phyloP scores from a whole-genome alignment of 2,329 filamentous ascomycete genomes.

The Penicillium italicum region DNA sequence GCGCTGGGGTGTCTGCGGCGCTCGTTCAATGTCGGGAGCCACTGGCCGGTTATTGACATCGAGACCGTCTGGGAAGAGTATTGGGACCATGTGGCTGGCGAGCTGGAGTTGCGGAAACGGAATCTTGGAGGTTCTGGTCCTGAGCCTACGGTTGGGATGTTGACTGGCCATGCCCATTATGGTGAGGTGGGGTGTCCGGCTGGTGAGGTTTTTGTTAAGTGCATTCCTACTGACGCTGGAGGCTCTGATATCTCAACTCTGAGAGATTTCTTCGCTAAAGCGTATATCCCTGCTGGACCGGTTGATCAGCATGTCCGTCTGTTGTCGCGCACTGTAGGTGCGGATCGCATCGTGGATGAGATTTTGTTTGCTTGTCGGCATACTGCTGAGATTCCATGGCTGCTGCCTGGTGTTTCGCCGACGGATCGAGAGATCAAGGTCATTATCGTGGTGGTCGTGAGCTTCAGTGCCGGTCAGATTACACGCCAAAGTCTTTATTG shows the following conservation, averaged over 20 bases:
- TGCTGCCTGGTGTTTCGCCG: slow-evolving; percentile 53
- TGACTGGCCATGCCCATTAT: slow-evolving; percentile 5
- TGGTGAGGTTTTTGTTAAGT: slow-evolving; percentile 30
- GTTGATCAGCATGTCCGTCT: slow-evolving; percentile 49
- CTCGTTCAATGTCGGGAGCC: slow-evolving; percentile 50
- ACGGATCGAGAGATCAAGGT: slow-evolving; percentile 55
- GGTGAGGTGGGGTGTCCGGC: not conserved
- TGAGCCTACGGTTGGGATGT: slow-evolving; percentile 7
- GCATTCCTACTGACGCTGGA: slow-evolving; percentile 38
- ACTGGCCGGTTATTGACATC: slow-evolving; percentile 33
- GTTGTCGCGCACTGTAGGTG: slow-evolving; percentile 54
- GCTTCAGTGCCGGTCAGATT: slow-evolving; percentile 30
- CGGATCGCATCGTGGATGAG: slow-evolving; percentile 57
- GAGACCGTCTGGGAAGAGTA: slow-evolving; percentile 42
- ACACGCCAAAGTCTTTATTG: slow-evolving; percentile 57
- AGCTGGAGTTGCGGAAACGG: slow-evolving; percentile 17
- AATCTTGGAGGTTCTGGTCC: slow-evolving; percentile 14
- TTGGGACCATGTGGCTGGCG: slow-evolving; percentile 25
- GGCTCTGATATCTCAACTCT: slow-evolving; percentile 26
- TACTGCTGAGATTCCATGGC: slow-evolving; percentile 53
- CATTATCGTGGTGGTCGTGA: slow-evolving; percentile 51
- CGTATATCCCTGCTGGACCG: slow-evolving; percentile 51
- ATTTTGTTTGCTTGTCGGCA: slow-evolving; percentile 55
- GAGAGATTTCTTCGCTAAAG: slow-evolving; percentile 50
- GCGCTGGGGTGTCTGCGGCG: slow-evolving; percentile 56